Evolutionary conservation across 441 rosid genomes (phyloP).

Genomic region (Pelargonium fulgidum): DNA sequence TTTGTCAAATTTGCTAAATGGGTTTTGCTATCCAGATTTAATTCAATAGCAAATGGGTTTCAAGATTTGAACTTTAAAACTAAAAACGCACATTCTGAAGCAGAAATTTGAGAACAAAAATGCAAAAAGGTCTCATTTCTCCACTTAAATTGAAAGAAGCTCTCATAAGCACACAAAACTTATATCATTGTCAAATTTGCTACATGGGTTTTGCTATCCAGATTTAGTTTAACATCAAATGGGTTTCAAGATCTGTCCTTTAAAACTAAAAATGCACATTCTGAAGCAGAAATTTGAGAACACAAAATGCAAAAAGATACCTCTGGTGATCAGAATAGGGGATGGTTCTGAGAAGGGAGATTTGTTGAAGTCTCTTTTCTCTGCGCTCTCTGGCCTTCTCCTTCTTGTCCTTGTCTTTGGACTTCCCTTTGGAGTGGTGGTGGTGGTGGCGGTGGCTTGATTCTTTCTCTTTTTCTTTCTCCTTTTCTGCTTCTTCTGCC

Average conservation of each 20-base stretch:
- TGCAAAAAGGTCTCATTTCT: no score
- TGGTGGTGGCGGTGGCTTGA: background rate
- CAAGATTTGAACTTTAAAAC: background rate
- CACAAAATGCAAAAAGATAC: constrained; percentile 18
- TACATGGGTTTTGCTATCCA: no score
- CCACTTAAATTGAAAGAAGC: no score
- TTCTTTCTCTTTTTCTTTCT: background rate
- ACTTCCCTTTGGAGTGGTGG: background rate
- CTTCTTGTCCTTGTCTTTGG: constrained; percentile 32
- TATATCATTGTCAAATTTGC: no score
- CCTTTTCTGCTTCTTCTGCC: background rate
- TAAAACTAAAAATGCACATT: background rate
- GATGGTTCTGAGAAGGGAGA: constrained; percentile 78
- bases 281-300: no score
- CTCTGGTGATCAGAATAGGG: constrained; percentile 87
- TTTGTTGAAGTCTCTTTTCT: constrained; percentile 70
- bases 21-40: no score
- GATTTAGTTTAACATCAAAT: background rate
- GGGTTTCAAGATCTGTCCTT: background rate
- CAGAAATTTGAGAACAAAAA: no score
- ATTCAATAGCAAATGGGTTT: constrained; percentile 2
- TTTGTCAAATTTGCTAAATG: no score
- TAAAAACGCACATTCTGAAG: no score
- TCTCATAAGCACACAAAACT: no score
- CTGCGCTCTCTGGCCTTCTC: constrained; percentile 68